Conservation (phyloP, 306 rosid species). For the Sechiopsis laciniata region DNA sequence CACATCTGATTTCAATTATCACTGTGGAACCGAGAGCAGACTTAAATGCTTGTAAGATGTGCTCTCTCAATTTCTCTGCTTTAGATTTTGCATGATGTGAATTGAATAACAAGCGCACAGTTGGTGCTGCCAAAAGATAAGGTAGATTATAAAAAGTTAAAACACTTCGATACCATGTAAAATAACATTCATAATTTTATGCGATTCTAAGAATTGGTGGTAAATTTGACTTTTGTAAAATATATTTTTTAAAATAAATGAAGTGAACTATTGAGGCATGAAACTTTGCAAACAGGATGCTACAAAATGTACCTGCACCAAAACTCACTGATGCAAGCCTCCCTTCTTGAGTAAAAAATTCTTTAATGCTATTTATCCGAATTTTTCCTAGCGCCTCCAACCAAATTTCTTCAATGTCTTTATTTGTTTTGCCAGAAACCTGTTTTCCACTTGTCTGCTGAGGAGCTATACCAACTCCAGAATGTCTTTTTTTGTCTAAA, state of each 20-base stretch:
- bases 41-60: conserved; percentile 75
- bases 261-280: neutral
- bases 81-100: conserved; percentile 73
- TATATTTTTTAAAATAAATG: conserved; percentile 3
- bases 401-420: conserved; percentile 82
- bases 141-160: neutral
- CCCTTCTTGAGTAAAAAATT: conserved; percentile 76
- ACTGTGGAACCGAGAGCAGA: conserved; percentile 64
- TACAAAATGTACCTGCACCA: conserved; percentile 65
- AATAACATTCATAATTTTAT: neutral
- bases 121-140: conserved; percentile 60
- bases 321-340: conserved; percentile 72
- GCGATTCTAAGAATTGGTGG: neutral
- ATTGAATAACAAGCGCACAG: conserved; percentile 71
- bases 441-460: conserved; percentile 49
- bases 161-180: neutral
- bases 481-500: conserved; percentile 48
- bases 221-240: neutral
- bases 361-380: conserved; percentile 55
- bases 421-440: conserved; percentile 27
- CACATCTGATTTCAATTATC: conserved; percentile 84
- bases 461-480: conserved; percentile 41
- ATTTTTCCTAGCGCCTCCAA: conserved; percentile 74
- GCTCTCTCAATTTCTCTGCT: conserved; percentile 71
- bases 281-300: conserved; percentile 15